These are phyloP conservation scores for Prunus davidiana DNA, from an alignment of 306 rosid species.

Conservation along the genomic window DNA sequence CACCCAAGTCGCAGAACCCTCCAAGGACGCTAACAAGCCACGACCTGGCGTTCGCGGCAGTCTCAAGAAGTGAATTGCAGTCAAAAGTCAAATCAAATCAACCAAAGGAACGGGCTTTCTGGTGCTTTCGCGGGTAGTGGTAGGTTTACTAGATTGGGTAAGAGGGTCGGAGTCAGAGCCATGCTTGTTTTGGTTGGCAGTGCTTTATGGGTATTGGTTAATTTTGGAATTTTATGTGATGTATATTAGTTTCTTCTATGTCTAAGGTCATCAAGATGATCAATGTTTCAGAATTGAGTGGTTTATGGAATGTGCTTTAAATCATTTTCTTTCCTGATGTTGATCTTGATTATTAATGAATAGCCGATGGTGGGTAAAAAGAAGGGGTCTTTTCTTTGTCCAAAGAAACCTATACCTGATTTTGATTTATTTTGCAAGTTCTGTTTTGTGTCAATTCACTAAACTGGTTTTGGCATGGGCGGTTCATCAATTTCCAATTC, in stretches of 20 bases:
- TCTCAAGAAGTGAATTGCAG: slow-evolving; percentile 53
- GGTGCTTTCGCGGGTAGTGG: not conserved
- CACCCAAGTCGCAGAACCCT: not conserved
- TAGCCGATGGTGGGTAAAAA: not conserved
- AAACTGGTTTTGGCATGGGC: too few species aligned
- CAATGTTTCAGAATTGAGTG: not conserved
- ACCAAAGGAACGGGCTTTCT: not conserved
- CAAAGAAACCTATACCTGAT: not conserved
- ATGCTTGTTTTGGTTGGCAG: not conserved
- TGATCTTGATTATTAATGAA: not conserved
- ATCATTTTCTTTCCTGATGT: not conserved
- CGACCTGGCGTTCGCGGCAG: slow-evolving; percentile 91
- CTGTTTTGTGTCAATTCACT: too few species aligned
- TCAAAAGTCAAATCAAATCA: not conserved
- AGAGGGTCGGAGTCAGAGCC: not conserved
- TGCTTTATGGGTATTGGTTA: not conserved
- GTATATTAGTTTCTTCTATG: not conserved
- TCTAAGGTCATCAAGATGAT: not conserved
- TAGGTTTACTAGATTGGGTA: not conserved
- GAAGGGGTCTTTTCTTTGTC: not conserved
- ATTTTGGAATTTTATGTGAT: not conserved
- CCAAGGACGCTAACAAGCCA: slow-evolving; percentile 39
- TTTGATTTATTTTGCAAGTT: not conserved
- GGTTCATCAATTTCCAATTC: not conserved
- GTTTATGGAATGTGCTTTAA: not conserved